Base-by-base conservation (phyloP, 2,329 filamentous ascomycete genomes). In the Fusarium scirpi region DNA sequence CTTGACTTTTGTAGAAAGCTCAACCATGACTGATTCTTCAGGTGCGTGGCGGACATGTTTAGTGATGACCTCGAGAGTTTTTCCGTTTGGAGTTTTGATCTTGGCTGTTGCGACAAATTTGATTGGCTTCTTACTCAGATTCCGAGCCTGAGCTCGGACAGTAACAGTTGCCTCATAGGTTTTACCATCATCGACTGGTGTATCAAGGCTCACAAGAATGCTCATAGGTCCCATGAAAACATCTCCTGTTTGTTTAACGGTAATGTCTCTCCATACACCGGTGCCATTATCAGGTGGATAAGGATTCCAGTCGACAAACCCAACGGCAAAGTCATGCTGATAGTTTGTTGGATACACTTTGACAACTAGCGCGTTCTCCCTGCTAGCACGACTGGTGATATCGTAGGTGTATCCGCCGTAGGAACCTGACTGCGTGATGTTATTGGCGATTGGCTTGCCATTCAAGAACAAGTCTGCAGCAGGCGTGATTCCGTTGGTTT, bases 381-480 rank as follows among this genome's bases (percentile, higher is more conserved):
- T 13, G 2, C 7, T 16, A 20, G 32, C 43, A 11, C 29, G 13
- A 6, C 2, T 8, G 2, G 53, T 48, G 0, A 56, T 48, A 4
- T 56, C 53, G 3, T 13, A 56, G 0, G 43, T 56, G 18, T 56
- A 43, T 1, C 53, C 53, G 4, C 53, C 43, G 8, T 56, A 48
- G 10, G 53, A 56, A 18, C 53, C 53, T 6, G 53, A 48, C 6
- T 56, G 53, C 8, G 53, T 56, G 20, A 48, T 9, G 6, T 56
- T 56, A 10, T 48, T 8, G 30, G 43, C 43, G 15, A 56, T n/a
- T 11, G 38, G 41, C n/a, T 56, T 48, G 10, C 53, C 53, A 12
- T 56, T 56, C 10, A 56, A 30, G 15, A 29, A 48, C 53, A 56
- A 29, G 15, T 56, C 53, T 22, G 53, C 53, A 29, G 43, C 53